Evolutionary conservation across 306 rosid genomes (phyloP).

Genomic region (Trifolium dubium): DNA sequence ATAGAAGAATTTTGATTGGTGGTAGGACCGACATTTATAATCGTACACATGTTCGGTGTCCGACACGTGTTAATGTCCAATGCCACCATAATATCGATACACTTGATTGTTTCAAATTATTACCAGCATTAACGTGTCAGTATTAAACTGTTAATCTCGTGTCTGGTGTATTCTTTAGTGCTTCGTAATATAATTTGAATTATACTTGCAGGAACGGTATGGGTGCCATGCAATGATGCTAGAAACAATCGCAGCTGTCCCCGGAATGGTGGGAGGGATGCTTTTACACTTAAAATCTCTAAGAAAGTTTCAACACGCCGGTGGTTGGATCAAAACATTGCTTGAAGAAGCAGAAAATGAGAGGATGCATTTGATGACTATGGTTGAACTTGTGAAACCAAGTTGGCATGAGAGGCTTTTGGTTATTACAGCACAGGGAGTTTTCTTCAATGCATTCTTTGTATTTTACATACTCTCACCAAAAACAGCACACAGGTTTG

Average conservation of each 20-base stretch:
- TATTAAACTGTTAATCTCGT: too few species aligned
- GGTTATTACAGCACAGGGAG: constrained; percentile 75
- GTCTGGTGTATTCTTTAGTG: too few species aligned
- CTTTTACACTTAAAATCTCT: constrained; percentile 69
- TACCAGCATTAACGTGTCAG: too few species aligned
- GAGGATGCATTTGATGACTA: constrained; percentile 88
- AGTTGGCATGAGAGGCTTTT: constrained; percentile 74
- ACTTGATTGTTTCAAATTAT: too few species aligned
- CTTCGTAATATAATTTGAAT: not conserved
- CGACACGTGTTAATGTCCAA: too few species aligned
- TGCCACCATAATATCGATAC: too few species aligned
- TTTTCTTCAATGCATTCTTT: constrained; percentile 78
- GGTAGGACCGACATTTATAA: too few species aligned
- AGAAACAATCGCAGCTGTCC: constrained; percentile 82
- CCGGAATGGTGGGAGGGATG: constrained; percentile 89
- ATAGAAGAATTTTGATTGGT: too few species aligned
- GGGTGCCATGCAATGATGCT: constrained; percentile 91
- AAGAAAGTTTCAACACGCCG: constrained; percentile 67
- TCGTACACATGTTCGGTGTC: too few species aligned
- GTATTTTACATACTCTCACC: constrained; percentile 67
- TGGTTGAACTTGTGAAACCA: constrained; percentile 79
- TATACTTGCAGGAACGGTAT: constrained; percentile 62
- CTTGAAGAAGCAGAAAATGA: constrained; percentile 90
- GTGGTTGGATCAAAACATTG: constrained; percentile 80
- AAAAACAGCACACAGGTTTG: constrained; percentile 70